Evolutionary conservation across 1,284 basidiomycete genomes (phyloP).

Genomic region (Cystobasidium slooffiae): DNA sequence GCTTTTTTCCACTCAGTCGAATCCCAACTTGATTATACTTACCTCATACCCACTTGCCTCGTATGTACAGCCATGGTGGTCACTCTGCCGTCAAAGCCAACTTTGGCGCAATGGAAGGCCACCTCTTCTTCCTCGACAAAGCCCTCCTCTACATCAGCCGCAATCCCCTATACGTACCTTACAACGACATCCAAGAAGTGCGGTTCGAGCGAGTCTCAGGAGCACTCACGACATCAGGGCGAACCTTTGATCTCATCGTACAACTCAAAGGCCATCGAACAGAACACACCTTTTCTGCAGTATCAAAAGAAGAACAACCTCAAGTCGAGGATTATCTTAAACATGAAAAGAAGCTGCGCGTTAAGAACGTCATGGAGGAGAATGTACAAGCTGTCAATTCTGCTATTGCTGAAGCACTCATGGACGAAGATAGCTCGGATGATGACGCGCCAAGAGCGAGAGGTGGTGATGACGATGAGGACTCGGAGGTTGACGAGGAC

Average conservation of each 20-base stretch:
- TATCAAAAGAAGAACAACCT: constrained; percentile 95
- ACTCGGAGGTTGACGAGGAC: constrained; percentile 67
- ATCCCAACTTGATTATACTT: neutral
- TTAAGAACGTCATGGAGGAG: constrained; percentile 98
- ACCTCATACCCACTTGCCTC: neutral
- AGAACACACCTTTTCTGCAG: constrained; percentile 86
- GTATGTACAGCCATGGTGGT: constrained; percentile 18
- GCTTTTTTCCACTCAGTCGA: neutral
- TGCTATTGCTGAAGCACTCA: constrained; percentile 69
- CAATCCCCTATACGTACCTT: constrained; percentile 88
- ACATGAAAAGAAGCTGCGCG: constrained; percentile 80
- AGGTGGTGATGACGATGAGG: constrained; percentile 65
- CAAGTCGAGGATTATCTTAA: constrained; percentile 81
- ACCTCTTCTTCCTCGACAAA: constrained; percentile 97
- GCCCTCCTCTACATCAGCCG: constrained; percentile 98
- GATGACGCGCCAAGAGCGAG: constrained; percentile 57
- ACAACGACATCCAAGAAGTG: constrained; percentile 87
- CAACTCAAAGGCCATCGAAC: constrained; percentile 74
- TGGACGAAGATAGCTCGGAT: constrained; percentile 81
- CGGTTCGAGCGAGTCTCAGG: constrained; percentile 96
- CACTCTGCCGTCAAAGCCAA: constrained; percentile 41
- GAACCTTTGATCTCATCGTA: constrained; percentile 94
- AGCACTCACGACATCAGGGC: constrained; percentile 75
- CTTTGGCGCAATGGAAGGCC: constrained; percentile 88
- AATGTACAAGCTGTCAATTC: constrained; percentile 66